These are phyloP conservation scores for Saturnispora serradocipensis DNA, from an alignment of 805 yeast genomes.

Conservation along the genomic window DNA sequence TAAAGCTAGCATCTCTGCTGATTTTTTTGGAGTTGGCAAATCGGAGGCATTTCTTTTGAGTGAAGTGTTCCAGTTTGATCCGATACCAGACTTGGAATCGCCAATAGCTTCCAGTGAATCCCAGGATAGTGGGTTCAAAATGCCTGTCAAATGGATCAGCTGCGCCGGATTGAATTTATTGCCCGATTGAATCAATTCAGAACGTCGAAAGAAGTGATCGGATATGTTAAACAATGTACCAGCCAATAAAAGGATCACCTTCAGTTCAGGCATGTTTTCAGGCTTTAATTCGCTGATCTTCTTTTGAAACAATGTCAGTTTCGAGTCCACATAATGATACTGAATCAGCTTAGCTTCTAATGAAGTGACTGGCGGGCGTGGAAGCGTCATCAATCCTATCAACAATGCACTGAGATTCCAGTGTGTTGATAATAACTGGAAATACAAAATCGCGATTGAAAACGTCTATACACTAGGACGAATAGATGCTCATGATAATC, in stretches of 20 bases:
- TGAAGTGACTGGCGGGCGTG: slow-evolving; percentile 5
- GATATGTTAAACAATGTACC: slow-evolving; percentile 35
- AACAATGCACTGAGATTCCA: not conserved
- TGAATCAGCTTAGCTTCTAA: slow-evolving; percentile 51
- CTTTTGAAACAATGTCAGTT: slow-evolving; percentile 30
- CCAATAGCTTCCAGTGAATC: slow-evolving; percentile 29
- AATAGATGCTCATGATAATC: not conserved
- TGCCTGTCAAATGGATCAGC: slow-evolving; percentile 32
- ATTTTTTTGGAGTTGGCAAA: slow-evolving; percentile 22
- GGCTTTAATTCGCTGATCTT: not conserved
- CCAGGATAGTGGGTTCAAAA: slow-evolving; percentile 26
- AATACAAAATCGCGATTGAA: not conserved
- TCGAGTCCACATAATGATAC: slow-evolving; percentile 44
- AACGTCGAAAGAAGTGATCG: slow-evolving; percentile 31
- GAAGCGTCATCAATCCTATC: not conserved
- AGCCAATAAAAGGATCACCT: slow-evolving; percentile 28
- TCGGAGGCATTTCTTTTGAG: not conserved
- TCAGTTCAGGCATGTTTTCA: slow-evolving; percentile 25
- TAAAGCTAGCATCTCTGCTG: slow-evolving; percentile 20
- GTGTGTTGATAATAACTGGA: not conserved
- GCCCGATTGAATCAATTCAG: slow-evolving; percentile 28
- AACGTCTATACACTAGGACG: not conserved
- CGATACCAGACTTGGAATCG: slow-evolving; percentile 14
- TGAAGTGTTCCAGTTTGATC: slow-evolving; percentile 4
- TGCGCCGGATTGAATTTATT: slow-evolving; percentile 36